Evolutionary conservation across 2,329 filamentous ascomycete genomes (phyloP).

Genomic region (Herpotrichia juniperi): DNA sequence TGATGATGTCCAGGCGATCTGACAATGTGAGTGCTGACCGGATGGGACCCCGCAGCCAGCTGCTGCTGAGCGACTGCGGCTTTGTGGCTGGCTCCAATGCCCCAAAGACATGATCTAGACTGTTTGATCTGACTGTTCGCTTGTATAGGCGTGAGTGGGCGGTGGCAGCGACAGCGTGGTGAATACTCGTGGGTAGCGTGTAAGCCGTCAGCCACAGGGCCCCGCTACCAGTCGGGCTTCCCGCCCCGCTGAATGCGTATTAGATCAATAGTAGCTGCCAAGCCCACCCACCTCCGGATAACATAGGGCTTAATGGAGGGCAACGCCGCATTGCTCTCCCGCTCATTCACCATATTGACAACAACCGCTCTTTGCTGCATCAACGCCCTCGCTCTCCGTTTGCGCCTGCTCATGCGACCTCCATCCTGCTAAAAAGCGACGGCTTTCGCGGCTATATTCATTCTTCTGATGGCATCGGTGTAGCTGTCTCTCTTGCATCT

Average conservation of each 20-base stretch:
- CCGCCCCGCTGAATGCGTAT: not conserved
- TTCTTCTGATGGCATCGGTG: conserved; percentile 22
- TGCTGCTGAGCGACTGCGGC: not conserved
- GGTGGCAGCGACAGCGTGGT: not conserved
- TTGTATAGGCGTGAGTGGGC: not conserved
- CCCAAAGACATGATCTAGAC: not conserved
- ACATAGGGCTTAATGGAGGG: not conserved
- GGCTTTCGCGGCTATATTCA: conserved; percentile 7
- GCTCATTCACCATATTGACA: not conserved
- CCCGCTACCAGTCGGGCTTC: not conserved
- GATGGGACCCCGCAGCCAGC: not conserved
- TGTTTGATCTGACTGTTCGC: not conserved
- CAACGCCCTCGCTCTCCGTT: not conserved
- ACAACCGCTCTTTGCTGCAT: not conserved
- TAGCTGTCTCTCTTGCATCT: conserved; percentile 19
- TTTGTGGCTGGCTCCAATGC: not conserved
- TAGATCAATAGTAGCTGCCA: not conserved
- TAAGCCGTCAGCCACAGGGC: no score
- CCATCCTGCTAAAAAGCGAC: conserved; percentile 17
- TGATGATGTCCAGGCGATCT: not conserved
- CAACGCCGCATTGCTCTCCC: not conserved
- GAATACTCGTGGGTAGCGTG: not conserved
- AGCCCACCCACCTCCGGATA: not conserved
- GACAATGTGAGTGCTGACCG: not conserved
- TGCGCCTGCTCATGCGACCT: conserved; percentile 20